phyloP scores from a whole-genome alignment of 164 flowering plant genomes.

The Sedum album region DNA sequence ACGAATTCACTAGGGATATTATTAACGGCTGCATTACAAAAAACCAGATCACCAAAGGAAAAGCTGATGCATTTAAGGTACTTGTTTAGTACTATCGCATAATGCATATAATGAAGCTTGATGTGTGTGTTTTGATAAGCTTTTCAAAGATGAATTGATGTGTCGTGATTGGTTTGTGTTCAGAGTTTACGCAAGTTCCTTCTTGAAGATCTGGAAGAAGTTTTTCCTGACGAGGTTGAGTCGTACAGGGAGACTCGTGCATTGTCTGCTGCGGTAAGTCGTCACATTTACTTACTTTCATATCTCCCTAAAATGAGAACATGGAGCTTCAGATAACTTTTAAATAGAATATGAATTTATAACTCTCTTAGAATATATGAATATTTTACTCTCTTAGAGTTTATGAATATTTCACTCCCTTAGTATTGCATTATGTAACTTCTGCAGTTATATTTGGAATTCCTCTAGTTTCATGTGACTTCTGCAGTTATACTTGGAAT shows the following conservation, averaged over 20 bases:
- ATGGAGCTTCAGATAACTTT: background rate
- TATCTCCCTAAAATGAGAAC: background rate
- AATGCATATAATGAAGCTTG: background rate
- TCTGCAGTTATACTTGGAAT: no score
- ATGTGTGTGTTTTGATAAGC: background rate
- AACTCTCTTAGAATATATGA: no score
- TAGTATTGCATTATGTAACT: no score
- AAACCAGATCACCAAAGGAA: conserved; percentile 88
- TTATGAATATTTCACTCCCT: no score
- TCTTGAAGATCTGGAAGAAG: conserved; percentile 80
- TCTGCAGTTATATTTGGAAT: no score
- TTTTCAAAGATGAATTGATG: background rate
- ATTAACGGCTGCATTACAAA: conserved; percentile 72
- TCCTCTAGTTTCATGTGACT: no score
- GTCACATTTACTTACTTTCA: background rate
- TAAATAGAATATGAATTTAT: no score
- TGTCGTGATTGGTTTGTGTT: conserved; percentile 10
- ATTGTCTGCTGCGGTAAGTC: conserved; percentile 86
- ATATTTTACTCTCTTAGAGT: no score
- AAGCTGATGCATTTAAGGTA: conserved; percentile 87
- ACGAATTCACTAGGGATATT: conserved; percentile 76
- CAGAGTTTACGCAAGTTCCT: conserved; percentile 70
- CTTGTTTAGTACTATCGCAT: conserved; percentile 7
- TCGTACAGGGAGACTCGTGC: conserved; percentile 82
- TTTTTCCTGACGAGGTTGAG: conserved; percentile 88